These are phyloP conservation scores for Rhodamnia argentea DNA, from an alignment of 345 rosid species.

Conservation along the genomic window DNA sequence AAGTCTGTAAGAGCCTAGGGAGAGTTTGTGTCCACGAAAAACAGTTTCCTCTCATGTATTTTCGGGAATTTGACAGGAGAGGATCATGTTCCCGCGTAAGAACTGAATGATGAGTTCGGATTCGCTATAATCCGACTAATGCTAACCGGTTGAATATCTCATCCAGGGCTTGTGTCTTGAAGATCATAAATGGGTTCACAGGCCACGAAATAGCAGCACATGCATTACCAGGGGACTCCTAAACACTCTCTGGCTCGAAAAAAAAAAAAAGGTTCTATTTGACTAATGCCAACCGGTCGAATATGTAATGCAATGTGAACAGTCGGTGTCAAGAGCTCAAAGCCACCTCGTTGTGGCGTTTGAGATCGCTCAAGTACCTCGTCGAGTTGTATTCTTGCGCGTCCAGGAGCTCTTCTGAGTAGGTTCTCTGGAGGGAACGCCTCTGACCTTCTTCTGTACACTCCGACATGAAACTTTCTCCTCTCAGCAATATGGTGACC, in stretches of 20 bases:
- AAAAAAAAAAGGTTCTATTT: neutral
- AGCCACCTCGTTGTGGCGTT: slow-evolving; percentile 51
- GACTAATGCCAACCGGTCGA: neutral
- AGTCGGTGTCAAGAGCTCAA: slow-evolving; percentile 26
- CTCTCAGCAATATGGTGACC: slow-evolving; percentile 66
- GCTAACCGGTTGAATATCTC: neutral
- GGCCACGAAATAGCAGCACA: neutral
- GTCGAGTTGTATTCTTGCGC: slow-evolving; percentile 75
- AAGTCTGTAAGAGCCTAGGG: neutral
- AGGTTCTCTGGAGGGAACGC: slow-evolving; percentile 40
- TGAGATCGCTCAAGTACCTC: slow-evolving; percentile 41
- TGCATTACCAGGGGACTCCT: neutral
- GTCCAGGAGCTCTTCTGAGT: slow-evolving; percentile 58
- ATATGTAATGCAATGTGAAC: neutral
- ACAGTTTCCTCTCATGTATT: neutral
- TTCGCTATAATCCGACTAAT: neutral
- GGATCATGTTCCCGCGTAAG: neutral
- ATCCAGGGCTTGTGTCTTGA: neutral
- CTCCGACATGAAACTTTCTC: slow-evolving; percentile 25
- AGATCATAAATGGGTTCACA: neutral
- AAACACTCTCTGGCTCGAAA: neutral
- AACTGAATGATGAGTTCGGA: neutral
- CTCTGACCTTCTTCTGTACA: slow-evolving; percentile 15
- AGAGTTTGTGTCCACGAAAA: neutral
- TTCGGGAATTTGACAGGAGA: neutral